These are phyloP conservation scores for Elasticomyces elasticus DNA, from an alignment of 495 filamentous ascomycete genomes.

Conservation along the genomic window DNA sequence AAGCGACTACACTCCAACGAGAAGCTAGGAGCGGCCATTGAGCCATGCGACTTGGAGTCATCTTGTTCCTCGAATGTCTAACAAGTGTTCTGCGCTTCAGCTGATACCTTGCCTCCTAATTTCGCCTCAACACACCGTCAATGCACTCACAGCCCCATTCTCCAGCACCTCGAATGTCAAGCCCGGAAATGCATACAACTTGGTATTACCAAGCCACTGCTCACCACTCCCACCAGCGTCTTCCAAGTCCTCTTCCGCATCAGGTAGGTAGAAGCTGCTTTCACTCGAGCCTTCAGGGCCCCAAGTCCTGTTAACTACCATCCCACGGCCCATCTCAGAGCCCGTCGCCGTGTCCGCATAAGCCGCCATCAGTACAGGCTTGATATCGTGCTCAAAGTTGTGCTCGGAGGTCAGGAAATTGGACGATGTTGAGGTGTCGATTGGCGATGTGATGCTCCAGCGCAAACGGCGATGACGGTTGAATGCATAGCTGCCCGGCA, in stretches of 20 bases:
- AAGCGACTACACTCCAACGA: too few relatives aligned
- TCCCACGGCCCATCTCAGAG: conserved; percentile 86
- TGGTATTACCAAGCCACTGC: conserved; percentile 56
- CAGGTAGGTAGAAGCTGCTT: conserved; percentile 16
- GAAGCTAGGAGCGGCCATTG: too few relatives aligned
- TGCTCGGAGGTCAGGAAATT: conserved; percentile 61
- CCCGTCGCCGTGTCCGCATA: conserved; percentile 73
- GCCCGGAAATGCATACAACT: conserved; percentile 88
- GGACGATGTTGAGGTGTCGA: conserved; percentile 13
- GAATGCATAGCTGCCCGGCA: conserved; percentile 92
- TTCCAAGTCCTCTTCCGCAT: conserved; percentile 57
- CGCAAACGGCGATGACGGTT: conserved; percentile 84
- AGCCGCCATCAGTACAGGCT: conserved; percentile 53
- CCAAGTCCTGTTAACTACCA: conserved; percentile 79
- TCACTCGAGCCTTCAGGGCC: conserved; percentile 63
- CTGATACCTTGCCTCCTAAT: too few relatives aligned
- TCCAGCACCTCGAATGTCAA: conserved; percentile 91
- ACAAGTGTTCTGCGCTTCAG: too few relatives aligned
- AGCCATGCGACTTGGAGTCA: too few relatives aligned
- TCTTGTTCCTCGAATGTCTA: too few relatives aligned
- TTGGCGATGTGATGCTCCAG: conserved; percentile 63
- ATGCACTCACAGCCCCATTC: conserved; percentile 77
- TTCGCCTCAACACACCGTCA: conserved; percentile 49
- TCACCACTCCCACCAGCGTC: conserved; percentile 24
- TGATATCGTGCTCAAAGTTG: conserved; percentile 48